phyloP scores from a whole-genome alignment of 73 alveolate species.

The Blepharisma japonicum region DNA sequence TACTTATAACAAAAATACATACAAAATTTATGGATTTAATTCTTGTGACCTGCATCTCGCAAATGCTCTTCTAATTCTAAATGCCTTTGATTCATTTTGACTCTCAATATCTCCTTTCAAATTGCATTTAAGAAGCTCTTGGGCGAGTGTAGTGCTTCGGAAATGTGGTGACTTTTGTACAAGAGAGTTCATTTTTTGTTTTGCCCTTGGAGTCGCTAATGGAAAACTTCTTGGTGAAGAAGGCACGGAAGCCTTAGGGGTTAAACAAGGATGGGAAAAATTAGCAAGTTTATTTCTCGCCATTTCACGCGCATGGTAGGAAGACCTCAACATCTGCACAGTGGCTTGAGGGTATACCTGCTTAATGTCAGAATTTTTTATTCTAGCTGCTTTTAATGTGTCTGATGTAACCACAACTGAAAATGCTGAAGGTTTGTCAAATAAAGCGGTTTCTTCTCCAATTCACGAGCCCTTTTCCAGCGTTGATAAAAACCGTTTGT shows the following conservation, averaged over 20 bases:
- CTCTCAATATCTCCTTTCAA: too few species aligned
- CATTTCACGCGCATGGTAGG: neutral
- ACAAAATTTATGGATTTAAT: too few species aligned
- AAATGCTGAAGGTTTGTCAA: neutral
- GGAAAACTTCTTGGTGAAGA: too few species aligned
- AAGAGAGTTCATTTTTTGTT: too few species aligned
- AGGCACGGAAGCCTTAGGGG: too few species aligned
- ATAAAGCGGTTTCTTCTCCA: neutral
- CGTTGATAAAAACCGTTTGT: neutral
- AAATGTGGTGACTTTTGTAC: too few species aligned
- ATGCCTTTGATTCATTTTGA: too few species aligned
- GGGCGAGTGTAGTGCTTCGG: too few species aligned
- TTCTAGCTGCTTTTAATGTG: neutral
- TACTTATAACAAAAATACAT: neutral
- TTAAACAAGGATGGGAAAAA: neutral
- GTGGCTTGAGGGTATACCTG: neutral
- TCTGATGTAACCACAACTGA: conserved; percentile 1
- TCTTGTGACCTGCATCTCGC: too few species aligned
- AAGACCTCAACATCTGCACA: neutral
- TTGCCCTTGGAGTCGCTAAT: too few species aligned
- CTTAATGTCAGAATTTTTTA: neutral
- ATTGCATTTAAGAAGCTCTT: too few species aligned
- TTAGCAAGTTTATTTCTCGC: neutral
- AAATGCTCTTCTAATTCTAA: too few species aligned
- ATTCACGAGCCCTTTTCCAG: neutral